Evolutionary conservation across 352 stramenopile species (phyloP), one percentile per base, ranked within the genome.

Genomic region (Phytophthora constricta): DNA sequence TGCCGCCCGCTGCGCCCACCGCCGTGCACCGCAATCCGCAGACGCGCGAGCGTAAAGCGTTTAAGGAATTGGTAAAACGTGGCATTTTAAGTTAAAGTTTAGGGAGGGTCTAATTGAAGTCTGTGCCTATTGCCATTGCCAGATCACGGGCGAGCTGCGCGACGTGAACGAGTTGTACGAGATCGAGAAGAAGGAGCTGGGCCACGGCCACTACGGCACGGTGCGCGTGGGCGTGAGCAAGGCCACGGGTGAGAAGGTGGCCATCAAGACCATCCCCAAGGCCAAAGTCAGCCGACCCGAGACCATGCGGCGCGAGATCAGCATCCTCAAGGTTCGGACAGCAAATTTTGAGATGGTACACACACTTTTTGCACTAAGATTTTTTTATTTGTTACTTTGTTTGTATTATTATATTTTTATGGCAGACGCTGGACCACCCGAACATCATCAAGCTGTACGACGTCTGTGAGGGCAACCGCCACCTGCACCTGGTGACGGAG

Each of bases 221-320:
- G 98, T 99, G 26, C 89, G 97, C 45, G 96, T 98, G 65, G 98
- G 94, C 52, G 93, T 96, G 70, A 86, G 98, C 80, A 97, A 97
- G 48, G 74, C 87, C 53, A 98, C 90, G 13, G 95, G 96, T 31
- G 84, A 97, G 53, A 96, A 94, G 70, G 97, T 98, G 71, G 97
- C 98, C n/a, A 98, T 99, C 58, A 99, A 99, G 86, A 98, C 95
- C 19, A 99, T 99, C 68, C 85, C 93, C 42, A 99, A 99, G 86
- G 85, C 86, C 20, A 98, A 98, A 68, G 96, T 99, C 20, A 92
- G 84, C 22, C 70, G 74, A 8, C 71, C 98, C 3, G 96, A 99
- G 72, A 97, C 95, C n/a, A 91, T 99, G 60, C 96, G 93, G 54
- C 90, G 91, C 60, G 92, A 98, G 70, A 96, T 98, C 56, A 90